These are phyloP conservation scores for Syncephalastrum sp. DNA, from an alignment of 371 early-diverging fungal species.

Conservation along the genomic window DNA sequence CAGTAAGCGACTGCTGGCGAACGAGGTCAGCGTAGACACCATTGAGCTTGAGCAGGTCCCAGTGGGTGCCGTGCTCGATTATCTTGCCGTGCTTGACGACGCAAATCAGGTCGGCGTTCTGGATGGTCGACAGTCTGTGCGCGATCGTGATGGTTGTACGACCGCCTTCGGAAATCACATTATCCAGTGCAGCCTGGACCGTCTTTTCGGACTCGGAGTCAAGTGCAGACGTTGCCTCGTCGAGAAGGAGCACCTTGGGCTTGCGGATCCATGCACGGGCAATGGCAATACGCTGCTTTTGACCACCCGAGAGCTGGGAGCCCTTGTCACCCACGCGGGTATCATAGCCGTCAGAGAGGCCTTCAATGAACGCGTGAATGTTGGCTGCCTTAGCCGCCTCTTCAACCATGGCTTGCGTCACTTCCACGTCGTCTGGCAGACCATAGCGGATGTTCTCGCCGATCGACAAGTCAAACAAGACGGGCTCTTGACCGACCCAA, in stretches of 20 bases:
- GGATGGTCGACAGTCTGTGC: slow-evolving; percentile 65
- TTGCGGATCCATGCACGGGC: slow-evolving; percentile 46
- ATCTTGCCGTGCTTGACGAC: slow-evolving; percentile 69
- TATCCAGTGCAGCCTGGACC: slow-evolving; percentile 87
- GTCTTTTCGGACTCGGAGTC: slow-evolving; percentile 89
- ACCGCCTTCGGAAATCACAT: slow-evolving; percentile 58
- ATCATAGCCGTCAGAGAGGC: slow-evolving; percentile 75
- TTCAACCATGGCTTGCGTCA: slow-evolving; percentile 44
- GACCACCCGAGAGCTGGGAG: slow-evolving; percentile 84
- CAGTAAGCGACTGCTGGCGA: slow-evolving; percentile 18
- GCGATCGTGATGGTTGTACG: slow-evolving; percentile 66
- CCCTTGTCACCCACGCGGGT: slow-evolving; percentile 85
- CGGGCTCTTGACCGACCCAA: slow-evolving; percentile 85
- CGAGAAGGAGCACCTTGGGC: slow-evolving; percentile 63
- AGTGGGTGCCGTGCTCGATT: slow-evolving; percentile 69
- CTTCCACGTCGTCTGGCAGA: slow-evolving; percentile 32
- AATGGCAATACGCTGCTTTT: slow-evolving; percentile 77
- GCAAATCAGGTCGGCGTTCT: slow-evolving; percentile 77
- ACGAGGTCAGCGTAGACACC: slow-evolving; percentile 53
- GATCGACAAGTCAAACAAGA: slow-evolving; percentile 73
- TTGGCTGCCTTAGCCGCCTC: slow-evolving; percentile 47
- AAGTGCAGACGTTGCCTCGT: slow-evolving; percentile 96
- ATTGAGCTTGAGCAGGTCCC: slow-evolving; percentile 43
- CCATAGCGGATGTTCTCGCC: slow-evolving; percentile 75
- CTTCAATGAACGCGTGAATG: slow-evolving; percentile 71